Conservation (phyloP, 148 eudicot genomes). For the Camellia granthamiana region DNA sequence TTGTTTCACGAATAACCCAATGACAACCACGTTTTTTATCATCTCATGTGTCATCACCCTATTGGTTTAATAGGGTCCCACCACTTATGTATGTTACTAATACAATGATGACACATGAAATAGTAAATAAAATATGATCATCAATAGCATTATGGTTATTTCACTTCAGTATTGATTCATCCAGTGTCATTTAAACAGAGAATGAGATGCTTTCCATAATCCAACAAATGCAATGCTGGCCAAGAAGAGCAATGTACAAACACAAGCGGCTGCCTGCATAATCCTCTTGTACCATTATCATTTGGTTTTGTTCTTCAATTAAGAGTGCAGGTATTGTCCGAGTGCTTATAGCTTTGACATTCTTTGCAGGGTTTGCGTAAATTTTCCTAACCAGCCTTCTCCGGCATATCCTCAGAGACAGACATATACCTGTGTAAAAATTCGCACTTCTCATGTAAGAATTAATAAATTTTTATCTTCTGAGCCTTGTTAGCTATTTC, state of each 20-base stretch:
- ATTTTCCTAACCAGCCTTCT: background rate
- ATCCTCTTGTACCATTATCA: background rate
- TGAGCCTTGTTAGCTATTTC: background rate
- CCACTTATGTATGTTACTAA: no score
- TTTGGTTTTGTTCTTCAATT: background rate
- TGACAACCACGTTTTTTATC: no score
- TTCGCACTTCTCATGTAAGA: background rate
- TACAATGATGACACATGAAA: no score
- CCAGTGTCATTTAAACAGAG: constrained; percentile 44
- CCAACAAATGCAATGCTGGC: background rate
- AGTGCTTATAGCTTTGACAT: background rate
- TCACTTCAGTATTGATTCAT: background rate
- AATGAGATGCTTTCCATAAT: constrained; percentile 81
- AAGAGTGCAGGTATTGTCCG: background rate
- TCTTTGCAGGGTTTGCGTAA: background rate
- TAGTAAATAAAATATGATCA: no score
- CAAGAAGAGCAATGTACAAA: constrained; percentile 6
- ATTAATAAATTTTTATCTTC: background rate
- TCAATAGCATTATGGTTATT: background rate
- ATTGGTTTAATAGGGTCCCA: no score
- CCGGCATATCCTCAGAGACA: background rate
- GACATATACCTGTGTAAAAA: background rate
- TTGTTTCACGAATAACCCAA: background rate
- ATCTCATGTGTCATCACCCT: no score
- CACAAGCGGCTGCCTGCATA: background rate